Evolutionary conservation across 2,329 filamentous ascomycete species (phyloP).

Genomic region (Xylariaceae sp.): DNA sequence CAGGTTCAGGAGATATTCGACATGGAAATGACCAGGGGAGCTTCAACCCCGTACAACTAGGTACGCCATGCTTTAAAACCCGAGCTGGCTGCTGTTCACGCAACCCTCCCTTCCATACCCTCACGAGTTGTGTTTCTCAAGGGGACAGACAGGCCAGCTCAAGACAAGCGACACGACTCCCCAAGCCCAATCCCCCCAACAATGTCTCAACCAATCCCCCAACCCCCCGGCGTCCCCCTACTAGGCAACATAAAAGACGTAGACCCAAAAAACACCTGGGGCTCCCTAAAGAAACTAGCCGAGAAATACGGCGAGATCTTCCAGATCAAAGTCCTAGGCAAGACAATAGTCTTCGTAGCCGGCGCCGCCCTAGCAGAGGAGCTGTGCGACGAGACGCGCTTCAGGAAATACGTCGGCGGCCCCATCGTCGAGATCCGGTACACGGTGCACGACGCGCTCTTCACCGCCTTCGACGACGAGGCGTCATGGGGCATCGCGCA

Average conservation of each 20-base stretch:
- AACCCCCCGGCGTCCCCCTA: slow-evolving; percentile 46
- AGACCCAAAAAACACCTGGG: slow-evolving; percentile 46
- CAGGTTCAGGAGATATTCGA: too few relatives aligned
- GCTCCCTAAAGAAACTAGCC: slow-evolving; percentile 45
- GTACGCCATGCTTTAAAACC: slow-evolving; percentile 13
- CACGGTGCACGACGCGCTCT: slow-evolving; percentile 48
- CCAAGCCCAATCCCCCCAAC: neutral
- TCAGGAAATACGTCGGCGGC: slow-evolving; percentile 51
- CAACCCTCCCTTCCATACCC: neutral
- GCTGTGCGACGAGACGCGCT: slow-evolving; percentile 49
- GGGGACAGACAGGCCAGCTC: neutral
- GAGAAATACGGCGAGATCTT: slow-evolving; percentile 47
- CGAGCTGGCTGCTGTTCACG: slow-evolving; percentile 1
- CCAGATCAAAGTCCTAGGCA: slow-evolving; percentile 40
- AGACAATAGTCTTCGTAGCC: slow-evolving; percentile 41
- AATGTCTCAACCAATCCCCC: slow-evolving; percentile 47
- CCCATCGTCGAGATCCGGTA: slow-evolving; percentile 50
- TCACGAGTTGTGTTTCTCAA: neutral
- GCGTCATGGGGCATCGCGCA: slow-evolving; percentile 48
- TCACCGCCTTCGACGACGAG: slow-evolving; percentile 49
- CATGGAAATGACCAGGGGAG: neutral
- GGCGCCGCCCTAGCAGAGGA: slow-evolving; percentile 41
- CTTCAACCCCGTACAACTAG: neutral
- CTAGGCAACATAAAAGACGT: slow-evolving; percentile 51
- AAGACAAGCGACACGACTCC: neutral